phyloP scores from a whole-genome alignment of 140 eudicot genomes.

The Oenanthe javanica region DNA sequence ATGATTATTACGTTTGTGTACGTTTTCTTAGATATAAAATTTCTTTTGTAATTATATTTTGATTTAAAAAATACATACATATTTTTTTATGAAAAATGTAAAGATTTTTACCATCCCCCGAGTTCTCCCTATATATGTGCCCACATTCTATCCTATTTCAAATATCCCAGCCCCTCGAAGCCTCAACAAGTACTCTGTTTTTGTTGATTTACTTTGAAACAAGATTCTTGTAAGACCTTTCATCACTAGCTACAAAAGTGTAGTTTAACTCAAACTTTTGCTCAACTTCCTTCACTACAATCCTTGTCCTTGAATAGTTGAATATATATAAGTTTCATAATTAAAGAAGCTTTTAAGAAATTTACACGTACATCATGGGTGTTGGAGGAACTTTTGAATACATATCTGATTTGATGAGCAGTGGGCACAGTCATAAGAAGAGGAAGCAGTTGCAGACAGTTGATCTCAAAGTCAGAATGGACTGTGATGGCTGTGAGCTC shows the following conservation, averaged over 20 bases:
- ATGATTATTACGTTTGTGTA: too few relatives aligned
- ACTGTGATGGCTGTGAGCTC: slow-evolving; percentile 22
- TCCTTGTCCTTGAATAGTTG: too few relatives aligned
- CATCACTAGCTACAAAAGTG: neutral
- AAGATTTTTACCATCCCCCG: too few relatives aligned
- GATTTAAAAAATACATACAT: too few relatives aligned
- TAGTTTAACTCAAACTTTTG: neutral
- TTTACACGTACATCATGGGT: slow-evolving; percentile 32
- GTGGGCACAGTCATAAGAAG: slow-evolving; percentile 52
- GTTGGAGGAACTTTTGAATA: slow-evolving; percentile 56
- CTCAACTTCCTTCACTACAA: slow-evolving; percentile 1
- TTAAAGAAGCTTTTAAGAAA: neutral
- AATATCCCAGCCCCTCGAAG: neutral
- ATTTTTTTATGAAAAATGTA: too few relatives aligned
- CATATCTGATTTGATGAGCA: slow-evolving; percentile 53
- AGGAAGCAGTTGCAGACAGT: slow-evolving; percentile 51
- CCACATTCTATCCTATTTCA: neutral
- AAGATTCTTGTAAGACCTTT: slow-evolving; percentile 5
- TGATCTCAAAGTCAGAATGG: slow-evolving; percentile 23
- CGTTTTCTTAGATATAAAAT: too few relatives aligned
- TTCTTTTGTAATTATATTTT: too few relatives aligned
- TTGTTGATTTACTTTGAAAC: neutral
- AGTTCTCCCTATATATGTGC: too few relatives aligned
- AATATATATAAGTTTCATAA: neutral
- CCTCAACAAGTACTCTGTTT: neutral